A percentile compares a stretch with the other conserved stretches of the same genome.
Conservation (phyloP, 2,329 filamentous ascomycete genomes). For the Cytospora paraplurivora region DNA sequence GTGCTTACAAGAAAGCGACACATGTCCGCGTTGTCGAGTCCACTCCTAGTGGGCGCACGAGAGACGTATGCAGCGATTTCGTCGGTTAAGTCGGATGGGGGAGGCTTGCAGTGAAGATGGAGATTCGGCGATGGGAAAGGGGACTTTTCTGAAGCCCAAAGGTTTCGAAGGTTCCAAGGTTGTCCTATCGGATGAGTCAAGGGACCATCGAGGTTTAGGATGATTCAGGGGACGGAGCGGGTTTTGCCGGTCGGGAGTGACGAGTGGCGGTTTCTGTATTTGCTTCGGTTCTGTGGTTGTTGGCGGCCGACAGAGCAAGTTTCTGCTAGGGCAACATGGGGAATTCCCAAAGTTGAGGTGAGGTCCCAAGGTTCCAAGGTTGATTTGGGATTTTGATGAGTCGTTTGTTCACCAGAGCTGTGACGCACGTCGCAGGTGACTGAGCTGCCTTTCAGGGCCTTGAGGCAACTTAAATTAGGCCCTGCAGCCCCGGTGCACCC, state of each 20-base stretch:
- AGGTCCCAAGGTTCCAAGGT: too few relatives aligned
- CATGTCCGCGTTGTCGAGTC: constrained; percentile 41
- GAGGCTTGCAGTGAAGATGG: not conserved
- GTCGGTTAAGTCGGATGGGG: not conserved
- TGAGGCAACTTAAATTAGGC: constrained; percentile 15
- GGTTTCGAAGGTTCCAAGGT: not conserved
- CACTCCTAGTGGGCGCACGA: not conserved
- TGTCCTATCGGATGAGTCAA: not conserved
- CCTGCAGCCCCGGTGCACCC: not conserved
- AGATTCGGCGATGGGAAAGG: not conserved
- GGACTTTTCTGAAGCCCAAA: not conserved
- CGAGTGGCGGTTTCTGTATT: not conserved
- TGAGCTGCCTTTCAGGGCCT: constrained; percentile 2
- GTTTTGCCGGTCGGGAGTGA: not conserved
- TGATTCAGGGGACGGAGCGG: not conserved
- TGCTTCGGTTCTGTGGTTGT: not conserved
- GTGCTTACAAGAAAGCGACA: constrained; percentile 59
- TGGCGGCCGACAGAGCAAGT: not conserved
- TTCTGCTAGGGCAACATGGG: not conserved
- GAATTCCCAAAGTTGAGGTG: too few relatives aligned
- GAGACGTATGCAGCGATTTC: not conserved
- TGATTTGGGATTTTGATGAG: not conserved
- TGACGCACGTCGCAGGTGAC: constrained; percentile 12
- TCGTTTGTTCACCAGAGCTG: constrained; percentile 1
- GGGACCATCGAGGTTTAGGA: not conserved